Conservation (phyloP, 2,329 filamentous ascomycete species). For the Colletotrichum simmondsii region DNA sequence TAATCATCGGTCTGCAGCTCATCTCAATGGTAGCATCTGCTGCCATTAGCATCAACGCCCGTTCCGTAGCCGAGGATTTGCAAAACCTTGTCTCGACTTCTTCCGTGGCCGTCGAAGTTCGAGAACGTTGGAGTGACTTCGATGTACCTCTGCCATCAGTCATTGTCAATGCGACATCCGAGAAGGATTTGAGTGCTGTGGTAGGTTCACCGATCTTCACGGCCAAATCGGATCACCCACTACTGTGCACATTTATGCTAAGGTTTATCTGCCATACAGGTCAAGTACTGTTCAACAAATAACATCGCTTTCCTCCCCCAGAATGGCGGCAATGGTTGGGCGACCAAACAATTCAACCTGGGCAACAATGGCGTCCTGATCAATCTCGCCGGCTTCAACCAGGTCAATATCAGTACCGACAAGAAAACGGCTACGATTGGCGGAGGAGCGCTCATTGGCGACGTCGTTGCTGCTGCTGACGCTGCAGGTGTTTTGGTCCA, state of each 20-base stretch:
- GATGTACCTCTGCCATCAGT: conserved; percentile 33
- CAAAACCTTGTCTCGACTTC: conserved; percentile 9
- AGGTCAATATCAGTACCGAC: conserved; percentile 33
- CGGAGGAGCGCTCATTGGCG: conserved; percentile 32
- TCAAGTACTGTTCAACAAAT: conserved; percentile 21
- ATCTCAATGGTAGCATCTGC: conserved; percentile 19
- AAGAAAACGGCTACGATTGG: conserved; percentile 33
- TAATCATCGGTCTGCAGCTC: conserved; percentile 21
- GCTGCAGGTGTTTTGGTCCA: conserved; percentile 23
- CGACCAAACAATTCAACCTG: conserved; percentile 22
- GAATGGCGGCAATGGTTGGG: conserved; percentile 37
- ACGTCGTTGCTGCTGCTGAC: conserved; percentile 17
- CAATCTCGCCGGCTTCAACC: conserved; percentile 38
- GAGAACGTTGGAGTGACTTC: conserved; percentile 35
- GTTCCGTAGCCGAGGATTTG: conserved; percentile 14
- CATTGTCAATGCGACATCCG: conserved; percentile 34
- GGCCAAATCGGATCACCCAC: not conserved
- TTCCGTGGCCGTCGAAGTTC: conserved; percentile 7
- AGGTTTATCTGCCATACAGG: not conserved
- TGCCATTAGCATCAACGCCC: conserved; percentile 15
- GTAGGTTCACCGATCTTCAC: not conserved
- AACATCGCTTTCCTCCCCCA: conserved; percentile 29
- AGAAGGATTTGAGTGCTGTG: conserved; percentile 34
- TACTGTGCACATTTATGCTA: not conserved
- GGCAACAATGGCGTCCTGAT: conserved; percentile 37